Evolutionary conservation across 108 stramenopile species (phyloP).

Genomic region (Skeletonema costatum): DNA sequence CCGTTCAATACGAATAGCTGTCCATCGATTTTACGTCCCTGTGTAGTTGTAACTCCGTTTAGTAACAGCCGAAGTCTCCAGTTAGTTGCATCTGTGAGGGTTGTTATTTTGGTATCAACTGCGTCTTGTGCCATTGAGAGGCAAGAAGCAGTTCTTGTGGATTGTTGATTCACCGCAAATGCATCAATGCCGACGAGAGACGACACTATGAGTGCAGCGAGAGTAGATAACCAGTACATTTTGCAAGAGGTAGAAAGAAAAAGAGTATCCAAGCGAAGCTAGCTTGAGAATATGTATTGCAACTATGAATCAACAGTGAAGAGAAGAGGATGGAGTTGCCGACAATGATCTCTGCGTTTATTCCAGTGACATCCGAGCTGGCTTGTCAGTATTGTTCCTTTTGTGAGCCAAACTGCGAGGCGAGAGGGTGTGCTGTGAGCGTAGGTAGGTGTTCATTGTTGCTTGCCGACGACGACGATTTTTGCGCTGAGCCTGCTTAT

Average conservation of each 20-base stretch:
- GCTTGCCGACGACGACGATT: too few species aligned
- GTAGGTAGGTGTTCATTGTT: too few species aligned
- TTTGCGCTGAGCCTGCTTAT: too few species aligned
- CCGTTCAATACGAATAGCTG: slow-evolving; percentile 61
- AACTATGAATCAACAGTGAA: too few species aligned
- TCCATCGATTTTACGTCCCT: slow-evolving; percentile 63
- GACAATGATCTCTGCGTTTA: too few species aligned
- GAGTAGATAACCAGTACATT: not conserved
- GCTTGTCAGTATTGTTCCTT: too few species aligned
- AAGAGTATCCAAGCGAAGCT: not conserved
- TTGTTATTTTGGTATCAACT: slow-evolving; percentile 33
- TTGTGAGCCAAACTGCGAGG: too few species aligned
- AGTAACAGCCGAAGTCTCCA: slow-evolving; percentile 76
- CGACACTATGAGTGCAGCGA: not conserved
- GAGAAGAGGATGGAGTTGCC: too few species aligned
- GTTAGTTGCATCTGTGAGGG: slow-evolving; percentile 76
- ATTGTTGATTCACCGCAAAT: not conserved
- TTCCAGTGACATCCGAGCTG: too few species aligned
- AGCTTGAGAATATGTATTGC: not conserved
- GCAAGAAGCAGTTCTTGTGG: not conserved
- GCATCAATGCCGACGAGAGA: not conserved
- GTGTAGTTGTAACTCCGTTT: slow-evolving; percentile 61
- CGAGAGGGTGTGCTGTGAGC: too few species aligned
- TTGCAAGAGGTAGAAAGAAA: not conserved
- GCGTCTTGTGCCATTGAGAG: slow-evolving; percentile 10